Conservation (phyloP, 352 stramenopile species). For the Phytopythium montanum region DNA sequence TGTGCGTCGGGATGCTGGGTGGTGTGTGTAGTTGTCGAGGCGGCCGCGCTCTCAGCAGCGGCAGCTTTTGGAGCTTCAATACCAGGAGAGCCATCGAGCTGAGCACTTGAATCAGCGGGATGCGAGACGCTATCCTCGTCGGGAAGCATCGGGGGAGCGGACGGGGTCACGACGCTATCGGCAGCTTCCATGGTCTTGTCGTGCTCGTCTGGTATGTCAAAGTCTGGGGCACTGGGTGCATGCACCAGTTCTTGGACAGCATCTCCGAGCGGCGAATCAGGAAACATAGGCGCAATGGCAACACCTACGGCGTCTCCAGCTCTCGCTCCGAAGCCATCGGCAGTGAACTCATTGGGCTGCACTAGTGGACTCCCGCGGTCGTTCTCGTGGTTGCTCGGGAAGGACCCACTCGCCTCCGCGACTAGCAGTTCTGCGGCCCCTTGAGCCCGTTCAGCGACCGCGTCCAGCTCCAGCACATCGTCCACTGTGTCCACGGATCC, state of each 20-base stretch:
- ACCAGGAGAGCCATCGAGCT: not conserved
- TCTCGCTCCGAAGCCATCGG: too few species aligned
- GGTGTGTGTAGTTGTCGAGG: not conserved
- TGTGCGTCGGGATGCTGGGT: not conserved
- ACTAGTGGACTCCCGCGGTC: not conserved
- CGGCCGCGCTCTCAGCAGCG: not conserved
- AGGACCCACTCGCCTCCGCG: constrained; percentile 18
- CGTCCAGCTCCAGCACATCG: constrained; percentile 1
- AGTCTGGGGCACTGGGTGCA: constrained; percentile 1
- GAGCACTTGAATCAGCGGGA: not conserved
- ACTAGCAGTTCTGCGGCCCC: constrained; percentile 16
- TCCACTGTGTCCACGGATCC: not conserved
- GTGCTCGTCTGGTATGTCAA: constrained; percentile 2
- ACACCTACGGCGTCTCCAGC: not conserved
- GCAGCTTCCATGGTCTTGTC: not conserved
- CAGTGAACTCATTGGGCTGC: constrained; percentile 1
- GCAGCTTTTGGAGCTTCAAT: not conserved
- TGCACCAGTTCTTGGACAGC: not conserved
- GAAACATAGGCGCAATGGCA: not conserved
- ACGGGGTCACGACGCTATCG: not conserved
- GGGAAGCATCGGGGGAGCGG: constrained; percentile 3
- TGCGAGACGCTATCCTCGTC: not conserved
- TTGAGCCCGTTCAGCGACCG: not conserved
- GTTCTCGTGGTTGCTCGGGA: constrained; percentile 14
- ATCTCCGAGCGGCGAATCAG: not conserved